Evolutionary conservation across 345 rosid genomes (phyloP).

Genomic region (Rubroshorea leprosula): DNA sequence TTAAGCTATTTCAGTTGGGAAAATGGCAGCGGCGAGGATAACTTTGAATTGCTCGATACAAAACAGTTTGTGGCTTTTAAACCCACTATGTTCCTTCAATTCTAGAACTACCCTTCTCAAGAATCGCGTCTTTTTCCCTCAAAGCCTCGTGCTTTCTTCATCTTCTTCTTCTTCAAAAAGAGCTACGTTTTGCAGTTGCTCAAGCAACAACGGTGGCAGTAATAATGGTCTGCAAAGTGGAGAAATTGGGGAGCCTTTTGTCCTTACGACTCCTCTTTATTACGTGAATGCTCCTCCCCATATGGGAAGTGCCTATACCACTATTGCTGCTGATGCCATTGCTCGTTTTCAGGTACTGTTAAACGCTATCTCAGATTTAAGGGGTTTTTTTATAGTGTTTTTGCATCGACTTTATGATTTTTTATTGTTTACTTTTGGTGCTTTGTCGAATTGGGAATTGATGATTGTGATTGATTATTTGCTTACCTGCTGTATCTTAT

Average conservation of each 20-base stretch:
- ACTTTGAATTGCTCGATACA: slow-evolving; percentile 54
- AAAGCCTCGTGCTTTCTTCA: slow-evolving; percentile 24
- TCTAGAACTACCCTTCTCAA: slow-evolving; percentile 33
- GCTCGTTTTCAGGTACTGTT: slow-evolving; percentile 83
- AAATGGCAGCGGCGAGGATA: slow-evolving; percentile 69
- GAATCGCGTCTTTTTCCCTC: slow-evolving; percentile 36
- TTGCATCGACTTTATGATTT: no score
- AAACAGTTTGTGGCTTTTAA: slow-evolving; percentile 44
- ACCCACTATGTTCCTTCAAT: slow-evolving; percentile 34
- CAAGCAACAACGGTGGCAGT: slow-evolving; percentile 20
- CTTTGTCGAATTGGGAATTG: no score
- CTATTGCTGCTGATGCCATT: slow-evolving; percentile 92
- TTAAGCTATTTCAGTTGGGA: neutral
- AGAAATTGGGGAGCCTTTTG: slow-evolving; percentile 43
- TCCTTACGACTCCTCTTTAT: slow-evolving; percentile 92
- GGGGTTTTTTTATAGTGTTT: neutral
- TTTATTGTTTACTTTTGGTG: no score
- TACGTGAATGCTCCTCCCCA: slow-evolving; percentile 99
- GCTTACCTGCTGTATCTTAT: no score
- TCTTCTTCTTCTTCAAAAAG: slow-evolving; percentile 26
- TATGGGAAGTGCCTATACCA: slow-evolving; percentile 98
- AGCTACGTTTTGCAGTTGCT: slow-evolving; percentile 39
- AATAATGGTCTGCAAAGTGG: slow-evolving; percentile 13
- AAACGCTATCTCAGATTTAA: neutral
- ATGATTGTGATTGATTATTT: no score